Conservation (phyloP, 805 yeast genomes). For the Torulaspora maleeae region DNA sequence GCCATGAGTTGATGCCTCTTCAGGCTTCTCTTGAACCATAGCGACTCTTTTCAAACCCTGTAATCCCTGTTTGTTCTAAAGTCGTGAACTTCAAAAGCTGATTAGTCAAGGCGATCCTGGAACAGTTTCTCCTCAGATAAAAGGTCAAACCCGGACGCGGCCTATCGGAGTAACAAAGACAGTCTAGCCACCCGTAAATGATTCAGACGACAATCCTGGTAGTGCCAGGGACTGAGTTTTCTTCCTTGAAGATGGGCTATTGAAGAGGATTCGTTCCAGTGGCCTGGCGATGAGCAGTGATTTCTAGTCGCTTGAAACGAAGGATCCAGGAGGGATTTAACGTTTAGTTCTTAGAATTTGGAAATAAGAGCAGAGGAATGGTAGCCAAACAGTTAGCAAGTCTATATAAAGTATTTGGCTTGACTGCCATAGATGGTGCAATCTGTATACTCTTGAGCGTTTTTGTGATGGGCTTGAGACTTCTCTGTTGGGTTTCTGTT, state of each 20-base stretch:
- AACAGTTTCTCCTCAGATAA: background rate
- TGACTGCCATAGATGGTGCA: constrained; percentile 12
- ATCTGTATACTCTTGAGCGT: constrained; percentile 1
- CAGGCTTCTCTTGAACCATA: constrained; percentile 1
- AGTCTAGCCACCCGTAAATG: background rate
- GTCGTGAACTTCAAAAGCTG: background rate
- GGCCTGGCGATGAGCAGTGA: background rate
- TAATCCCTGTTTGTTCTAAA: no score
- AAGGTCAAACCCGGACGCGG: background rate
- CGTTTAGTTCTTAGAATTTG: background rate
- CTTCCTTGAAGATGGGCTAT: background rate
- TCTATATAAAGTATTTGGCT: constrained; percentile 13
- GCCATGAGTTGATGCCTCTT: background rate
- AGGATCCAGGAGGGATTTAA: background rate
- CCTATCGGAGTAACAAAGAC: background rate
- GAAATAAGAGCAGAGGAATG: background rate
- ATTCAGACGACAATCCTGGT: background rate
- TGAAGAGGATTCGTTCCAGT: background rate
- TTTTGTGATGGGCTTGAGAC: background rate
- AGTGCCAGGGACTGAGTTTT: background rate
- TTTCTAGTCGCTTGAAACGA: background rate
- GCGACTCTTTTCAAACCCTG: background rate
- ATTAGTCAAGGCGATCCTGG: background rate
- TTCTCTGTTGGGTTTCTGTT: background rate
- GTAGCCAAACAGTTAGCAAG: background rate